Base-by-base conservation (phyloP, 139 green algal species). In the Chlorella sorokiniana region DNA sequence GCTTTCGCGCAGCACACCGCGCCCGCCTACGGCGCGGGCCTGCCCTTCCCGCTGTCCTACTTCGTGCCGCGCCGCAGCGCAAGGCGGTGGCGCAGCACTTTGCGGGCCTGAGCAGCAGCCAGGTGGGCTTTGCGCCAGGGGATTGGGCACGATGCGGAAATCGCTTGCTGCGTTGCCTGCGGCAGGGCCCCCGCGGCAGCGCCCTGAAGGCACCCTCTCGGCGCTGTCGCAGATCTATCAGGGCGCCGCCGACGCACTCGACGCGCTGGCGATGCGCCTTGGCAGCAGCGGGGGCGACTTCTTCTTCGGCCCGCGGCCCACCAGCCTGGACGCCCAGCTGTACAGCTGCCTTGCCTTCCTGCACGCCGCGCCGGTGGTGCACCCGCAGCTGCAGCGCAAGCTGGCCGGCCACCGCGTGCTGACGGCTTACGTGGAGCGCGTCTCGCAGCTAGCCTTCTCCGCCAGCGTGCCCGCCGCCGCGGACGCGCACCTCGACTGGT, bases 311-410 rank as follows among this genome's bases (percentile, higher is more conserved):
- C 14, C 35, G 2, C 62, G 80, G 73, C 83, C 83, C 76, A 76
- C 40, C 64, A 86, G 65, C 41, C 59, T 86, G 10, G 81, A 65
- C 27, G 65, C 40, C n/a, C 48, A 27, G 78, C 48, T 61, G 38
- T 61, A 52, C 25, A 74, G 48, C 73, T 86, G 84, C 63, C 68
- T 86, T 23, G 35, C 73, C 27, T 86, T 69, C 72, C 52, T 88
- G 35, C 71, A 79, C 4, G 42, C 42, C 31, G 52, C 79, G 3
- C 84, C 84, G 5, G 75, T 84, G 67, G 73, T 88, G n/a, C 84
- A 88, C 44, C 61, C 61, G 16, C 51, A 83, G 18, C 51, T 87
- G 41, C 37, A 35, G 67, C 42, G 59, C 27, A 54, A 68, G 38
- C 48, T 85, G 31, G 44, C 54, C 27, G 54, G 25, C 9, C 75